Evolutionary conservation across 2,329 filamentous ascomycete species (phyloP).

Genomic region (Nannizziopsis barbatae): DNA sequence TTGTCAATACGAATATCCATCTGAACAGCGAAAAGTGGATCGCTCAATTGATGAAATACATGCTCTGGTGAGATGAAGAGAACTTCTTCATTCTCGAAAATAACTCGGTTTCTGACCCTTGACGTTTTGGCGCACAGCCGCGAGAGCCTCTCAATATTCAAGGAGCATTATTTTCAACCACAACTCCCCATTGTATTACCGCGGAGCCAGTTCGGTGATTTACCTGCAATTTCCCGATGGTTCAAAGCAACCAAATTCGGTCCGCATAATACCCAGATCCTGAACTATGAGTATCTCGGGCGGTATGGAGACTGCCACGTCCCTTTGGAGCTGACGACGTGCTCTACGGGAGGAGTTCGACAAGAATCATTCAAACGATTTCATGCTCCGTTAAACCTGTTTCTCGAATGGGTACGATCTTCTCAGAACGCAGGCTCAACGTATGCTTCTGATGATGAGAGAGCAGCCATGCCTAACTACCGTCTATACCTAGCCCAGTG

Average conservation of each 20-base stretch:
- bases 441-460: conserved; percentile 7
- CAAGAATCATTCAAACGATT: conserved; percentile 35
- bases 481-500: conserved; percentile 81
- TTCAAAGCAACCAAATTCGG: conserved; percentile 35
- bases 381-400: conserved; percentile 47
- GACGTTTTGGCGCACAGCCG: conserved; percentile 23
- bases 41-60: background rate
- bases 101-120: conserved; percentile 16
- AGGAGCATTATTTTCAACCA: conserved; percentile 42
- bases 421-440: conserved; percentile 16
- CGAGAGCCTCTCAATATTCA: conserved; percentile 39
- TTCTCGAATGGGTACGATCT: conserved; percentile 44
- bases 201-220: conserved; percentile 30
- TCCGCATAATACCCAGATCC: conserved; percentile 12
- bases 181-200: conserved; percentile 45
- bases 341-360: background rate
- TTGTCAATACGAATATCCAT: too few relatives aligned
- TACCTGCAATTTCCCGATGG: conserved; percentile 51
- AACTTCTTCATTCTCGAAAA: background rate
- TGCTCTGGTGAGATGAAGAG: conserved; percentile 4
- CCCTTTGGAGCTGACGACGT: conserved; percentile 47
- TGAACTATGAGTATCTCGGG: conserved; percentile 37
- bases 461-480: conserved; percentile 14
- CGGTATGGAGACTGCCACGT: conserved; percentile 42
- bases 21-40: too few relatives aligned